phyloP scores from a whole-genome alignment of 352 stramenopile genomes.

The Phytophthora foliorum region DNA sequence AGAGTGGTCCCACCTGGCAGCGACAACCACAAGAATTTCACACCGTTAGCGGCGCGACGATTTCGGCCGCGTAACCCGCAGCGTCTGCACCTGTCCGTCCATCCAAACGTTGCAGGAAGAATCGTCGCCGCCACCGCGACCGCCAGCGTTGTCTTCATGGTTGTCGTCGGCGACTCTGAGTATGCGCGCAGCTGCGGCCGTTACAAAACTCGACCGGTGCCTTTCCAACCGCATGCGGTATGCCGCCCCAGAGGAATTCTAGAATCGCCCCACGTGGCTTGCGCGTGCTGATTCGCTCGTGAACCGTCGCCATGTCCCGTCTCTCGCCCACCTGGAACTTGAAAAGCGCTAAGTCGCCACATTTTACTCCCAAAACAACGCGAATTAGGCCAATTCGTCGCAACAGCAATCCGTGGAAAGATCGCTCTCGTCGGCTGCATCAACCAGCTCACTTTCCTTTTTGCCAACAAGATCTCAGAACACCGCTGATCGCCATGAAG shows the following conservation, averaged over 20 bases:
- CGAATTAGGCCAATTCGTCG: slow-evolving; percentile 5
- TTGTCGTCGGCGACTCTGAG: too few species aligned
- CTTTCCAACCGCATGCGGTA: not conserved
- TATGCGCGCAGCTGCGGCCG: not conserved
- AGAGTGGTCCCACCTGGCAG: slow-evolving; percentile 80
- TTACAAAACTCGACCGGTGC: not conserved
- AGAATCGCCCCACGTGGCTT: slow-evolving; percentile 33
- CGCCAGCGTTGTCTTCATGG: slow-evolving; percentile 24
- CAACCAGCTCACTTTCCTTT: slow-evolving; percentile 31
- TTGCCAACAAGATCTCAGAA: slow-evolving; percentile 16
- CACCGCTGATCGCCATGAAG: slow-evolving; percentile 12
- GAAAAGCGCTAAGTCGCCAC: not conserved
- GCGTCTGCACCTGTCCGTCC: slow-evolving; percentile 58
- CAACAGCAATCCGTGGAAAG: slow-evolving; percentile 28
- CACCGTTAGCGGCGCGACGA: not conserved
- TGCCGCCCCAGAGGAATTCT: slow-evolving; percentile 22
- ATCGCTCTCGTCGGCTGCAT: slow-evolving; percentile 24
- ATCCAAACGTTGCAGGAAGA: slow-evolving; percentile 44
- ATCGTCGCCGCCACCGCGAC: slow-evolving; percentile 17
- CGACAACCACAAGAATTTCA: not conserved
- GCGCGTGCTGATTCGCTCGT: not conserved
- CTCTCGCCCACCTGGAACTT: not conserved
- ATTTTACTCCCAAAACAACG: not conserved
- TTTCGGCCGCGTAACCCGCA: not conserved
- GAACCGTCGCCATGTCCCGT: not conserved